Percentiles rank a stretch among this genome's conserved stretches.
Evolutionary conservation across 306 rosid species (phyloP).

Genomic region (Prunus campanulata): DNA sequence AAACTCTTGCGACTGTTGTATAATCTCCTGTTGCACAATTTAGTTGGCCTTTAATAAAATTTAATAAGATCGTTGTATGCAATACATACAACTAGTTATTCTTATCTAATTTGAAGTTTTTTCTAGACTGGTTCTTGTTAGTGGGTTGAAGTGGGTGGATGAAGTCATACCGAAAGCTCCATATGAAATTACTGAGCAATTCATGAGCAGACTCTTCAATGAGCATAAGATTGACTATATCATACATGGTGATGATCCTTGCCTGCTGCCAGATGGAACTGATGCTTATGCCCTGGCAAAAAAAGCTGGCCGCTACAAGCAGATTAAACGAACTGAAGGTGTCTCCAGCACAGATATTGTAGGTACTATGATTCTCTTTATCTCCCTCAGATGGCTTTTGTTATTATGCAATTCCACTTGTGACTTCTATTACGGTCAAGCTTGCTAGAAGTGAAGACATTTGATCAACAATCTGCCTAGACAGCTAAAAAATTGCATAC

Average conservation of each 20-base stretch:
- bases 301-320: conserved; percentile 96
- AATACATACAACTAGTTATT: background rate
- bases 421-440: background rate
- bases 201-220: conserved; percentile 87
- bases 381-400: conserved; percentile 13
- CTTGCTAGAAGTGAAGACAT: background rate
- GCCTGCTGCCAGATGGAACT: conserved; percentile 98
- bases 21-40: background rate
- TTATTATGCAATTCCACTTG: background rate
- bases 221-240: conserved; percentile 94
- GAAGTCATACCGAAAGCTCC: conserved; percentile 96
- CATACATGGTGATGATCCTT: conserved; percentile 99
- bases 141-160: conserved; percentile 99
- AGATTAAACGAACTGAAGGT: conserved; percentile 98
- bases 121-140: conserved; percentile 81
- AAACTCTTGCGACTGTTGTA: background rate
- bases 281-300: conserved; percentile 99
- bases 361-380: conserved; percentile 64
- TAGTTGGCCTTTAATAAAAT: background rate
- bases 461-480: background rate
- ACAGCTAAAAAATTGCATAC: background rate
- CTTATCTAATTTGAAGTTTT: conserved; percentile 26
- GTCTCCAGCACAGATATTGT: conserved; percentile 99
- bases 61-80: background rate
- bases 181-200: conserved; percentile 84